A percentile compares a stretch with the other conserved stretches of the same genome.
Conservation (phyloP, 257 asterid genomes). For the Galeopsis tetrahit region DNA sequence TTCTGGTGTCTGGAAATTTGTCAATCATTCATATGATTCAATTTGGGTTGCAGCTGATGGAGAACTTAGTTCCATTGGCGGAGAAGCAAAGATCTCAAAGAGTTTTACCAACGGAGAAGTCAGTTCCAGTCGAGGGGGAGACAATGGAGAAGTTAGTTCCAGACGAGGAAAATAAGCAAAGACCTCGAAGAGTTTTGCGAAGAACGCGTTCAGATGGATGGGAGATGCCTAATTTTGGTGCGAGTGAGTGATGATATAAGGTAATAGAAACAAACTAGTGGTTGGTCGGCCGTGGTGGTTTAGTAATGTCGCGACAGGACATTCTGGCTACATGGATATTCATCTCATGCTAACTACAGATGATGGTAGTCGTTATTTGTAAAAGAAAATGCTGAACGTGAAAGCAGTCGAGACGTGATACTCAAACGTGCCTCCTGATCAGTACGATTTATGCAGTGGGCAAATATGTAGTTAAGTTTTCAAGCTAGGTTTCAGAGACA, state of each 20-base stretch:
- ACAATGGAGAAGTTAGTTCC: slow-evolving; percentile 43
- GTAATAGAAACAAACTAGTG: slow-evolving; percentile 29
- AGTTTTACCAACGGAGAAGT: no score
- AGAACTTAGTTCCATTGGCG: slow-evolving; percentile 58
- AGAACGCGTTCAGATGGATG: slow-evolving; percentile 55
- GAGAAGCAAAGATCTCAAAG: not conserved
- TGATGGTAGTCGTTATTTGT: slow-evolving; percentile 9
- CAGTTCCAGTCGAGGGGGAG: slow-evolving; percentile 41
- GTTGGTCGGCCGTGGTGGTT: slow-evolving; percentile 29
- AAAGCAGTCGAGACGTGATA: slow-evolving; percentile 13
- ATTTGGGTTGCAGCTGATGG: slow-evolving; percentile 63
- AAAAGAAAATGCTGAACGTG: slow-evolving; percentile 22
- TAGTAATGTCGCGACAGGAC: slow-evolving; percentile 38
- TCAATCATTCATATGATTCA: not conserved
- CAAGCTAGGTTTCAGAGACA: slow-evolving; percentile 11
- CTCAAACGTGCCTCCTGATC: slow-evolving; percentile 14
- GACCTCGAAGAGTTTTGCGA: slow-evolving; percentile 59
- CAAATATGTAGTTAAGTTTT: slow-evolving; percentile 24
- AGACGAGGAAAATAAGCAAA: slow-evolving; percentile 51
- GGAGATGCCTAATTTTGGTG: slow-evolving; percentile 17
- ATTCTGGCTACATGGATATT: slow-evolving; percentile 34
- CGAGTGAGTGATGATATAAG: slow-evolving; percentile 30
- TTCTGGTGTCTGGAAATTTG: no score
- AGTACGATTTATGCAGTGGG: slow-evolving; percentile 6
- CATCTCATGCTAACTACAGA: slow-evolving; percentile 27